These are phyloP conservation scores for Rhinocladiella mackenziei DNA, from an alignment of 2,329 filamentous ascomycete genomes.

Conservation along the genomic window DNA sequence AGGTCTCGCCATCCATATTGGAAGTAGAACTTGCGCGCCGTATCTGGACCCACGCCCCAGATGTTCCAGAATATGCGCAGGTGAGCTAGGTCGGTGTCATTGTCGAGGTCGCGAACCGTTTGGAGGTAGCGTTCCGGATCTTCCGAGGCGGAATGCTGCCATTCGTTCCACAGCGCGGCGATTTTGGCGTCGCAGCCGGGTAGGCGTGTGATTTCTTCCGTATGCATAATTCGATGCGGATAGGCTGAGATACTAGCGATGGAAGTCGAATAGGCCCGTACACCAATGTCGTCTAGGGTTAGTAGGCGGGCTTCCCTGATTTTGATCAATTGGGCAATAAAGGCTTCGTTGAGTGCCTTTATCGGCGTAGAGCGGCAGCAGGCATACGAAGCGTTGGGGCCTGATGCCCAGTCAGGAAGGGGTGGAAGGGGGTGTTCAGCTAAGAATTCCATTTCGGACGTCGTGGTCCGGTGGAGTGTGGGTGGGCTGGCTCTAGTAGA, in stretches of 20 bases:
- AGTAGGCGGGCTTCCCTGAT: slow-evolving; percentile 69
- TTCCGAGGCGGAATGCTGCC: slow-evolving; percentile 48
- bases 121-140: slow-evolving; percentile 52
- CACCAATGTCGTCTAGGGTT: slow-evolving; percentile 70
- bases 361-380: slow-evolving; percentile 74
- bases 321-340: slow-evolving; percentile 69
- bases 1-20: slow-evolving; percentile 73
- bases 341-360: slow-evolving; percentile 66
- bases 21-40: slow-evolving; percentile 75
- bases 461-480: slow-evolving; percentile 63
- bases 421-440: slow-evolving; percentile 49
- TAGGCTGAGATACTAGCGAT: slow-evolving; percentile 84
- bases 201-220: slow-evolving; percentile 49
- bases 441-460: slow-evolving; percentile 65
- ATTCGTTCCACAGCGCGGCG: slow-evolving; percentile 72
- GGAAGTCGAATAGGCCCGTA: slow-evolving; percentile 79
- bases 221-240: slow-evolving; percentile 53
- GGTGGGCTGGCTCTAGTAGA: slow-evolving; percentile 33
- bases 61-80: slow-evolving; percentile 74
- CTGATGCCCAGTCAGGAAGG: slow-evolving; percentile 64
- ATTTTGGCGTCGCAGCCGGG: slow-evolving; percentile 82
- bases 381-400: slow-evolving; percentile 62
- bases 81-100: slow-evolving; percentile 60
- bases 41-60: slow-evolving; percentile 85
- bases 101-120: slow-evolving; percentile 61